Conservation (phyloP, 495 filamentous ascomycete genomes). For the Patellaria atrata region DNA sequence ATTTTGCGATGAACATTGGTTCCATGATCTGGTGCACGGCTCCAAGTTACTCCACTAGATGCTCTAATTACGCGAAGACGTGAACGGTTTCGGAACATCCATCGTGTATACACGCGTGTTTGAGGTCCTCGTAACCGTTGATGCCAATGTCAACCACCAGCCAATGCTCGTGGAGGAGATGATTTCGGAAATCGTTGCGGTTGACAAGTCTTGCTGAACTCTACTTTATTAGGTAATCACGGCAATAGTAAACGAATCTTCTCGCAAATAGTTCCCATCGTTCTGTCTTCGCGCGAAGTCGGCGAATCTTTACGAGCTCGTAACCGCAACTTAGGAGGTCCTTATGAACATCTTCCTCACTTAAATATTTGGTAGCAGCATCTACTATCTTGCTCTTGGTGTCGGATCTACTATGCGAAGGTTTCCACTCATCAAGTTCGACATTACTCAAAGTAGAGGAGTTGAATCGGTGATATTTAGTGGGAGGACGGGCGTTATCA, state of each 20-base stretch:
- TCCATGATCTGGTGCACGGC: slow-evolving; percentile 1
- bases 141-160: neutral
- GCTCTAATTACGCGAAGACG: neutral
- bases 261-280: slow-evolving; percentile 9
- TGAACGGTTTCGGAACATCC: neutral
- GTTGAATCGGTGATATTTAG: slow-evolving; percentile 1
- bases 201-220: neutral
- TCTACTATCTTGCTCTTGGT: slow-evolving; percentile 2
- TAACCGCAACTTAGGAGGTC: slow-evolving; percentile 2
- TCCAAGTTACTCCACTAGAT: neutral
- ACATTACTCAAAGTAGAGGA: slow-evolving; percentile 1
- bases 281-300: slow-evolving; percentile 6
- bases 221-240: neutral
- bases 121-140: neutral
- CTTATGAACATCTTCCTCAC: slow-evolving; percentile 2
- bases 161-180: neutral
- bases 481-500: too few relatives aligned
- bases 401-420: slow-evolving; percentile 2
- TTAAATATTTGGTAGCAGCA: slow-evolving; percentile 5
- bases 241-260: slow-evolving; percentile 4
- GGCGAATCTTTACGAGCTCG: slow-evolving; percentile 4
- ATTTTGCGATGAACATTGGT: neutral
- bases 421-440: slow-evolving; percentile 7
- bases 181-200: neutral
- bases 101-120: neutral